Base-by-base conservation (phyloP, 202 grass and related monocot species). In the Panicum hallii region DNA sequence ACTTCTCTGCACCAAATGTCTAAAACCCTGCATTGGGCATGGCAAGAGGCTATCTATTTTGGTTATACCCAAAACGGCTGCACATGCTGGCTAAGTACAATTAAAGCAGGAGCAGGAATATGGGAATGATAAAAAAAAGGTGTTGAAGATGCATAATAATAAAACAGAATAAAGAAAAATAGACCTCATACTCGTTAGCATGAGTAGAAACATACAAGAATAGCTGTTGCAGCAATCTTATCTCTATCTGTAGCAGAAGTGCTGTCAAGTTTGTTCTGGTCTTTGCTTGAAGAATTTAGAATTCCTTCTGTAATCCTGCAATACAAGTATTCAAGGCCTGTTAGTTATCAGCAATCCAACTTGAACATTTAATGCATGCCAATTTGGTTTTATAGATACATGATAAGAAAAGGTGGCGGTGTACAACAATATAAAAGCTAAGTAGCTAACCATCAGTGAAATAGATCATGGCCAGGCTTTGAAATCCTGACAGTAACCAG, bases 291-390 rank as follows among this genome's bases (percentile, higher is more conserved):
- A 67, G 13, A 62, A 80, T 84, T 73, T 70, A 92, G 74, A 78
- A 79, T 78, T 48, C 34, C 84, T 84, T 91, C 92, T 48, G 78
- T 66, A 75, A 91, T 97, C 91, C 94, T 97, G 74, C 72, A 47
- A 91, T 28, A 70, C 26, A 84, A 83, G 83, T 67, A 52, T 60
- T 69, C 17, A 67, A 83, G 52, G 77, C 1, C 64, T 42, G 49
- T 60, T 40, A 87, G 20, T 68, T 78, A 63, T 62, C 22, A 30
- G 34, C 48, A 41, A 54, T 52, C 62, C 44, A 77, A 28, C 38
- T 69, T 43, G 20, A 77, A 7, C 34, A 79, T 52, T 22, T 34
- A 80, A 41, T 80, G 40, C 47, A 68, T 16, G 38, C 11, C 19
- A 69, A 57, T 81, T 43, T 44, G 9, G 36, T 36, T 70, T 26